Base-by-base conservation (phyloP, 2,329 filamentous ascomycete genomes). In the Thermomyces lanuginosus region DNA sequence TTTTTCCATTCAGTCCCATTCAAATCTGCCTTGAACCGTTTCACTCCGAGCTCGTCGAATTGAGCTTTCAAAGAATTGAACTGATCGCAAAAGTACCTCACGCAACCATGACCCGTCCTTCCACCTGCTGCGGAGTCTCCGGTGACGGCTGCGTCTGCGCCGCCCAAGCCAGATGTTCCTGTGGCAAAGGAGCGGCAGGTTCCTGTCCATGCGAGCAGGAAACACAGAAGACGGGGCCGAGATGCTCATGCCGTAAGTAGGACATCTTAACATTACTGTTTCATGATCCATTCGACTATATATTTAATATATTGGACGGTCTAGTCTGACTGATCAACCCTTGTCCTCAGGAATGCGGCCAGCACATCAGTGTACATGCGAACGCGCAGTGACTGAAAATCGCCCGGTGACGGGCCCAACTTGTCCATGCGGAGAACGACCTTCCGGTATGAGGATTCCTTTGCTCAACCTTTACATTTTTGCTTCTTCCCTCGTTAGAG, bases 191-290 rank as follows among this genome's bases (percentile, higher is more conserved):
- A 50, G 70, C 73, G 3, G 86, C 86, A 26, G 71, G 92, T 25
- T 66, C 84, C 51, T 95, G 86, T 69, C 77, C 64, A 36, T 93
- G 86, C 61, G 71, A 71, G 44, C 84, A 81, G 55, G 68, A 83
- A 3, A 37, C 64, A 3, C 93, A 93, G 64, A 58, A 58, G 21
- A 50, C 80, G 5, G 81, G 81, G 5, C 65, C 79, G 20, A 66
- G 80, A 41, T 92, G 82, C 65, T 83, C 78, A 22, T 92, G 83
- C 63, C 70, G 81, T 66, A 59, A 37, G 61, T 61, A 24, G 28
- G 21, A 21, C 21, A 9, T 21, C 12, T 11, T 36, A 48, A 52
- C 22, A 29, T 27, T 24, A 20, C 10, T 11, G 11, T 14, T 17
- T 14, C 13, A 20, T 22, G 13, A 13, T 8, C 24, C 19, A 11